Conservation (phyloP, 2,329 filamentous ascomycete species). For the Colletotrichum incanum region DNA sequence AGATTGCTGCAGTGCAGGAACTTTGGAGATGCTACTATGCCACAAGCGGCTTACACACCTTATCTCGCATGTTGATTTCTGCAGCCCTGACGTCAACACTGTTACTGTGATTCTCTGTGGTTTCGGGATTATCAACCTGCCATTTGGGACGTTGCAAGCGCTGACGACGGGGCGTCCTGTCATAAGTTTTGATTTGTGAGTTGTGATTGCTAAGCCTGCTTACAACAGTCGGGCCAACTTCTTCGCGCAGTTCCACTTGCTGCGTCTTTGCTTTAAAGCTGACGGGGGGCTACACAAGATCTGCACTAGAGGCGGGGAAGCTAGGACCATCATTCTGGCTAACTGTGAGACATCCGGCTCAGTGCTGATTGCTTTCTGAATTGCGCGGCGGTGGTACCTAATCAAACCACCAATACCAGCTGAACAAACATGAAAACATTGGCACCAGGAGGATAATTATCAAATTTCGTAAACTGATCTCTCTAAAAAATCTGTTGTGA, state of each 20-base stretch:
- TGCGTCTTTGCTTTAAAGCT: not conserved
- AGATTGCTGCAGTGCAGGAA: not conserved
- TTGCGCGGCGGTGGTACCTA: no score
- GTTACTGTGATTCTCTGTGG: not conserved
- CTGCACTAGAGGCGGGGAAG: not conserved
- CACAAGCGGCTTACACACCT: not conserved
- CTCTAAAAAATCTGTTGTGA: not conserved
- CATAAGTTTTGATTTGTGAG: no score
- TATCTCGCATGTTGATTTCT: not conserved
- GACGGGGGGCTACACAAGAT: not conserved
- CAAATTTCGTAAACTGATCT: not conserved
- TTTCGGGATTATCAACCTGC: not conserved
- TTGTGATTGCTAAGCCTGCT: constrained; percentile 8
- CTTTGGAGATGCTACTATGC: not conserved
- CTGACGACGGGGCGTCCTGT: not conserved
- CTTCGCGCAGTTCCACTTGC: not conserved
- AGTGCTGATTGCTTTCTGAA: no score
- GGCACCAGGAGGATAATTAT: no score
- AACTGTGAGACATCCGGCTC: not conserved
- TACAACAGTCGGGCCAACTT: not conserved
- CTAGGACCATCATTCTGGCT: not conserved
- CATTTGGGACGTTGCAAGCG: not conserved
- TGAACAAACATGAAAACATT: no score
- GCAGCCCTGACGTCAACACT: not conserved
- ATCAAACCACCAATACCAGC: no score